Evolutionary conservation across 2,329 filamentous ascomycete species (phyloP).

Genomic region (Fusarium kyushuense): DNA sequence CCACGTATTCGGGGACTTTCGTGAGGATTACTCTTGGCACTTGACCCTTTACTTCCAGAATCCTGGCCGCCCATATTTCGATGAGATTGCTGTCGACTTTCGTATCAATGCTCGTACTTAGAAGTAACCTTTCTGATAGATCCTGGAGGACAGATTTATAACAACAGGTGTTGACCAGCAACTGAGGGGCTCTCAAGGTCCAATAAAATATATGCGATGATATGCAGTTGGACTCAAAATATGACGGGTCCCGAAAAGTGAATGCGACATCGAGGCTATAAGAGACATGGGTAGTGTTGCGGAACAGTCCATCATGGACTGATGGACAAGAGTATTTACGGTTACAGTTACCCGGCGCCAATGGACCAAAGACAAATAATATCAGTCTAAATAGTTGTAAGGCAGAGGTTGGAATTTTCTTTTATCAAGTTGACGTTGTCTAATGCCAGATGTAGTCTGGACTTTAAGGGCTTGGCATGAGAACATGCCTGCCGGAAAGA

Average conservation of each 20-base stretch:
- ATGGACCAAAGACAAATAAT: not conserved
- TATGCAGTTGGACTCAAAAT: not conserved
- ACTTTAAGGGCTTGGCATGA: not conserved
- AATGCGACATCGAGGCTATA: not conserved
- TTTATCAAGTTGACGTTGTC: slow-evolving; percentile 4
- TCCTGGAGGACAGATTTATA: not conserved
- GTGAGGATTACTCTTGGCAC: slow-evolving; percentile 15
- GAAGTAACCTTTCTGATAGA: not conserved
- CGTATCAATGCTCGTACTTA: not conserved
- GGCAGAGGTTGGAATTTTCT: slow-evolving; percentile 9
- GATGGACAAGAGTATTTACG: not conserved
- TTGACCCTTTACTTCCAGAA: slow-evolving; percentile 9
- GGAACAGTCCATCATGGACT: not conserved
- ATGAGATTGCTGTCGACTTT: not conserved
- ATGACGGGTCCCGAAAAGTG: not conserved
- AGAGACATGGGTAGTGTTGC: not conserved
- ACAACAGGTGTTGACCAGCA: not conserved
- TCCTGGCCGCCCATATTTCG: slow-evolving; percentile 20
- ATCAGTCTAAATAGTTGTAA: not conserved
- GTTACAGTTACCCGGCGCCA: not conserved
- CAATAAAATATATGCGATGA: not conserved
- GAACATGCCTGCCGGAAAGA: slow-evolving; percentile 7
- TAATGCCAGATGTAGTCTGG: slow-evolving; percentile 12
- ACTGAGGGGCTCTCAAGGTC: not conserved
- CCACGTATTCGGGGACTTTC: slow-evolving; percentile 9